A percentile compares a stretch with the other conserved stretches of the same genome.
phyloP scores from a whole-genome alignment of 2,329 filamentous ascomycete genomes.

The Colletotrichum sp. region DNA sequence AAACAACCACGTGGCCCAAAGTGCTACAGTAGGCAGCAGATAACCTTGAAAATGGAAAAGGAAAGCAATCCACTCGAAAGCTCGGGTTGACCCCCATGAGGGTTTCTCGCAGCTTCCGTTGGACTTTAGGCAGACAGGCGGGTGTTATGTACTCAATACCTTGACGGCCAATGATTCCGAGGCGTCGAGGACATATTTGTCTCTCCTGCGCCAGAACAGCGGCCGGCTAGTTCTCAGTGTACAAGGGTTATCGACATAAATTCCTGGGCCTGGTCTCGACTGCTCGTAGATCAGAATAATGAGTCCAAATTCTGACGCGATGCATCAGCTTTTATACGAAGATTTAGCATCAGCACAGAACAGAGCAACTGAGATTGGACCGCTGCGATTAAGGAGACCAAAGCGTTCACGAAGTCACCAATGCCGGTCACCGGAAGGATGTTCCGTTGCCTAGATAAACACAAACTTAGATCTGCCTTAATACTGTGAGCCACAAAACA shows the following conservation, averaged over 20 bases:
- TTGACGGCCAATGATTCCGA: neutral
- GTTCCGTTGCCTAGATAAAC: too few species aligned
- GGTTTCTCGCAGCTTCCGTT: neutral
- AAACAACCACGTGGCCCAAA: neutral
- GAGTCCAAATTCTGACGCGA: neutral
- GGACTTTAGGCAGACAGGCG: neutral
- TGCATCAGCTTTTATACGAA: neutral
- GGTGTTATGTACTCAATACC: rapidly evolving
- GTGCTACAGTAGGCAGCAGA: neutral
- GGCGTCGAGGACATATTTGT: neutral
- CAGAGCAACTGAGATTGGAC: neutral
- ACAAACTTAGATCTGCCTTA: too few species aligned
- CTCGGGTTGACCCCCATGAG: rapidly evolving
- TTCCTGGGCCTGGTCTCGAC: too few species aligned
- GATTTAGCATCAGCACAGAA: neutral
- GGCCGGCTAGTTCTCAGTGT: neutral
- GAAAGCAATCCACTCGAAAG: too few species aligned
- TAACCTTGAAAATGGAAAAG: too few species aligned
- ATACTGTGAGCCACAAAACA: too few species aligned
- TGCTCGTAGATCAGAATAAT: neutral
- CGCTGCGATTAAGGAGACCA: rapidly evolving
- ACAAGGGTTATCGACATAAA: neutral
- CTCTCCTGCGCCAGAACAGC: rapidly evolving
- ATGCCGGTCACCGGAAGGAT: too few species aligned
- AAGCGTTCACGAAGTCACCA: neutral